Evolutionary conservation across 2,329 filamentous ascomycete genomes (phyloP), one percentile per base, ranked within the genome.

Genomic region (Exophiala sp.): DNA sequence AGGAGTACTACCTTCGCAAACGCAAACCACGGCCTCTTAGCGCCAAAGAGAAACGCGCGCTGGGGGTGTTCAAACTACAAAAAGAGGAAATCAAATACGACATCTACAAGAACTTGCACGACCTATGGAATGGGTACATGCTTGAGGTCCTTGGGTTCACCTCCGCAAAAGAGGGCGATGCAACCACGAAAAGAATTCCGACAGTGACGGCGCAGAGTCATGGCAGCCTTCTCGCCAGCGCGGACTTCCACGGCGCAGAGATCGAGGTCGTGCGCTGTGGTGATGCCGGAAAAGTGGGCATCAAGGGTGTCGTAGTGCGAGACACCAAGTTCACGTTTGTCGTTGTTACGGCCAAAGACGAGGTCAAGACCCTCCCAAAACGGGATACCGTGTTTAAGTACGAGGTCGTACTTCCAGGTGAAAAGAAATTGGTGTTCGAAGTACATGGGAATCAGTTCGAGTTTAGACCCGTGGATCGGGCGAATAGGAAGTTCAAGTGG

Each of bases 291-390:
- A 79, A 92, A 12, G 91, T 99, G 0, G 92, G 94, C 0, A 72
- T 92, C 50, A 82, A 78, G 64, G 94, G 94, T 12, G 92, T 97
- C 63, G 88, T 97, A 56, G 84, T 96, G 38, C 85, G 89, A 68
- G 94, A 99, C 73, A 86, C 88, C 47, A 90, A 87, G 68, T 92
- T 88, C 65, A 86, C 87, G 1, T 89, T 97, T 71, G 88, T 95
- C 69, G 74, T 99, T 57, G 80, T 97, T 36, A 96, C 89, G 2
- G 76, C 71, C 65, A 79, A 78, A 62, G 80, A 91, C 71, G 75
- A 54, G 55, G 55, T 58, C 9, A 57, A 53, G 54, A 64, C 83
- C 38, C 78, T 97, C 52, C 92, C 94, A 3, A 99, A 99, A 68
- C 91, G 95, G 68, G 86, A 91, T 36, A 92, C 91, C 0, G 78